phyloP scores from a whole-genome alignment of 2,329 filamentous ascomycete species.

The Beauveria varroae region DNA sequence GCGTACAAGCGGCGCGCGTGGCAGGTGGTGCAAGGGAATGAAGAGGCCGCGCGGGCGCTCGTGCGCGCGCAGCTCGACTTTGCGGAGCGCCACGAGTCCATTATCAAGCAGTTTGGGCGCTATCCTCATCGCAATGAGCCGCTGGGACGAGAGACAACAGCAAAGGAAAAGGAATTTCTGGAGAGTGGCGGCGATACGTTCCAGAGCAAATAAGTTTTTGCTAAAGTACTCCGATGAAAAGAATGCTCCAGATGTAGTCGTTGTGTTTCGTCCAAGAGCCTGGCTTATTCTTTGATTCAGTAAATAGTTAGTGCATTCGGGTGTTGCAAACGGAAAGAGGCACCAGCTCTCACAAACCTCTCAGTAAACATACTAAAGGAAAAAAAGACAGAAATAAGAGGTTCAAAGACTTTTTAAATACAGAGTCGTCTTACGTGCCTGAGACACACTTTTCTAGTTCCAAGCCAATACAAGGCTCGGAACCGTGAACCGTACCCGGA shows the following conservation, averaged over 20 bases:
- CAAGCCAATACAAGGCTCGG: background rate
- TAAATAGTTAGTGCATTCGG: no score
- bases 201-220: conserved; percentile 9
- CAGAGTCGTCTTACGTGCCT: background rate
- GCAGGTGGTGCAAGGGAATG: conserved; percentile 19
- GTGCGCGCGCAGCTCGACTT: conserved; percentile 22
- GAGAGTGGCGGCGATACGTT: conserved; percentile 36
- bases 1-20: conserved; percentile 22
- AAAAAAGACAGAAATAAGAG: no score
- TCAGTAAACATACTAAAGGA: no score
- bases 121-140: conserved; percentile 51
- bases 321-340: no score
- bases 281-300: no score
- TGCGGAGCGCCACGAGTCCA: conserved; percentile 39
- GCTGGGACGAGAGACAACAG: conserved; percentile 40
- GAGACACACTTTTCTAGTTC: background rate
- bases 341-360: background rate
- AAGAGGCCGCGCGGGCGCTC: conserved; percentile 20
- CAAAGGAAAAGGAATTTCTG: conserved; percentile 44
- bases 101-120: conserved; percentile 46
- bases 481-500: background rate
- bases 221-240: no score
- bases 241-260: no score
- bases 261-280: no score
- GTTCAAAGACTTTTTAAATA: background rate